Evolutionary conservation across 202 grass and related monocot genomes (phyloP).

Genomic region (Brachypodium distachyon): DNA sequence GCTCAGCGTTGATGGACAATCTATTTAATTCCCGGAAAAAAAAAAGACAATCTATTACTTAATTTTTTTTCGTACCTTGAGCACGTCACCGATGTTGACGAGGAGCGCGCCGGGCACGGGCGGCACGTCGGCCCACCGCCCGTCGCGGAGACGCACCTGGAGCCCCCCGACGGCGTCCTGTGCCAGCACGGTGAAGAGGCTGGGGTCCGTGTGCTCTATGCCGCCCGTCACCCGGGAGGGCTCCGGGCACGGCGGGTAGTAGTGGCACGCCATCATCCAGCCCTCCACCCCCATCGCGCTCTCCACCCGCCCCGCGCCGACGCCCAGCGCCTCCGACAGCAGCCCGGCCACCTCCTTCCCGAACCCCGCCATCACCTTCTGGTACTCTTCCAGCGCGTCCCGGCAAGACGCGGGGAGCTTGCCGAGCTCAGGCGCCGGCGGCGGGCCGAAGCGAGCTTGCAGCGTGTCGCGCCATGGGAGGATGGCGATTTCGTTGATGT

Average conservation of each 20-base stretch:
- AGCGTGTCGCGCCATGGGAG: conserved; percentile 34
- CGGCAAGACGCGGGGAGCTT: conserved; percentile 19
- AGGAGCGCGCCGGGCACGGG: conserved; percentile 20
- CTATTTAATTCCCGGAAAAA: no score
- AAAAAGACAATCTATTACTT: no score
- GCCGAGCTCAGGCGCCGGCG: neutral
- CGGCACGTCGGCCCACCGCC: conserved; percentile 31
- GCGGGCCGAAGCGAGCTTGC: neutral
- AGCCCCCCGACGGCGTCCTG: conserved; percentile 34
- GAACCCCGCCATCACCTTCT: neutral
- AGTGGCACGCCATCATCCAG: conserved; percentile 44
- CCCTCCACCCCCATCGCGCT: conserved; percentile 8
- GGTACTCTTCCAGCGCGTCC: conserved; percentile 17
- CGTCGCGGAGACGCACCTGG: conserved; percentile 7
- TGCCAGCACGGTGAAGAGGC: conserved; percentile 22
- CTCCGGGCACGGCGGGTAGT: conserved; percentile 38
- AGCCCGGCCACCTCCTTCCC: conserved; percentile 13
- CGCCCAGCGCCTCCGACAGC: conserved; percentile 23
- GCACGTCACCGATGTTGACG: conserved; percentile 35
- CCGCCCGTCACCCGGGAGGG: conserved; percentile 10
- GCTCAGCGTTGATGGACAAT: no score
- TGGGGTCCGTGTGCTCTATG: conserved; percentile 32
- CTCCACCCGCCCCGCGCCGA: conserved; percentile 13
- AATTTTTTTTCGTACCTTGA: conserved; percentile 41
- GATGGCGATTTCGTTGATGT: neutral